Evolutionary conservation across 192 early-diverging fungal genomes (phyloP), one percentile per base, ranked within the genome.

Genomic region (Cladochytrium replicatum): DNA sequence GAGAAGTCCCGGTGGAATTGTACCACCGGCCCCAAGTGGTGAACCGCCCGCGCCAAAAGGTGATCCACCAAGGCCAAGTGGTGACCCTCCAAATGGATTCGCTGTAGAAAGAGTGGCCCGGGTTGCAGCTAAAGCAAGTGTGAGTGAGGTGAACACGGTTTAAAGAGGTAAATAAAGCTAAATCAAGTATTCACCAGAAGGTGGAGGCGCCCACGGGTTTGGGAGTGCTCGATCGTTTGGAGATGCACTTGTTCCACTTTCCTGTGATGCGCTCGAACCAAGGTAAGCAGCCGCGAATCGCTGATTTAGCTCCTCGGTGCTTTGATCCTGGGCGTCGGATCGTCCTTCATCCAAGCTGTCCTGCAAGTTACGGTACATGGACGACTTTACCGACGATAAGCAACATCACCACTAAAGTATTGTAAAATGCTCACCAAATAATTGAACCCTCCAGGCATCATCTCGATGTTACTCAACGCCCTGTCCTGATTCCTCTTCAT

Each of bases 381-480:
- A 19, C 43, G 11, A 9, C 11, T 9, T 13, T 37, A 9, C 11
- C 15, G 11, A 15, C 34, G 11, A 13, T 37, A 15, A 15, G 15
- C 11, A 9, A 13, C 11, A 9, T 37, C 34, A 15, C 11, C 15
- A 13, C 11, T 37, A 9, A 15, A 37, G 11, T 9, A 17, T 30
- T 32, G 26, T 17, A 32, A 53, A 29, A 53, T 54, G 21, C 55
- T 58, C 19, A 38, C 41, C 15, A 68, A 37, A 9, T 46, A 54
- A 27, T 60, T 54, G 32, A 68, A 55, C 1, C 58, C 66, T 11
- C 66, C 66, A 2, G 66, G 66, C 4, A 68, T 59, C 37, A 50
- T 41, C 48, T 68, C 66, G 32, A 68, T 68, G 44, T 61, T 61
- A 19, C 37, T 23, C 17, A 58, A 30, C 0, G 21, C 27, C 6